Percentiles rank a stretch among this genome's conserved stretches.
These are phyloP conservation scores for Trichosporon sp. DNA, from an alignment of 1,284 basidiomycete genomes.

Conservation along the genomic window DNA sequence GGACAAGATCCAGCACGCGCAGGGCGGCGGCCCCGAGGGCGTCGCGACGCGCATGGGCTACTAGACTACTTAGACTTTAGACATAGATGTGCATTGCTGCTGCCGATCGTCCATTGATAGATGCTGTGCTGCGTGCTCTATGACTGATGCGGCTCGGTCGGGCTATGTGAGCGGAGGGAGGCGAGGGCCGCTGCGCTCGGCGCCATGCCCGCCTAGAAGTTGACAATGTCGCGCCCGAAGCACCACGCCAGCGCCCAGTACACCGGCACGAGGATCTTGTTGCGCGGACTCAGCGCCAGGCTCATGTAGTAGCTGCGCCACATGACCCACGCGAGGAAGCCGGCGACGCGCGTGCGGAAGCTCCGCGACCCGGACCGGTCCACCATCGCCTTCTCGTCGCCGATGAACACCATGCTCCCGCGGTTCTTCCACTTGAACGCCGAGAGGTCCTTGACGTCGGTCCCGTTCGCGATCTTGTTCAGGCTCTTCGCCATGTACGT, in stretches of 20 bases:
- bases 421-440: conserved; percentile 66
- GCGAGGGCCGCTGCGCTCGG: background rate
- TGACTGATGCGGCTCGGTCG: too few relatives aligned
- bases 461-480: conserved; percentile 58
- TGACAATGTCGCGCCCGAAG: conserved; percentile 72
- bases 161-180: too few relatives aligned
- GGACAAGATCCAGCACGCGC: conserved; percentile 22
- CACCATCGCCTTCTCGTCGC: conserved; percentile 70
- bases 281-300: conserved; percentile 68
- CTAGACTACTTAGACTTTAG: background rate
- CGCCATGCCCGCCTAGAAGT: conserved; percentile 61
- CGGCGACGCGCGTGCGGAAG: background rate
- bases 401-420: conserved; percentile 71
- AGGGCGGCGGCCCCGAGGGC: conserved; percentile 35
- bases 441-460: conserved; percentile 39
- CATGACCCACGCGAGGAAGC: conserved; percentile 43
- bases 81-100: too few relatives aligned
- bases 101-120: too few relatives aligned
- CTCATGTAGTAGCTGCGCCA: conserved; percentile 53
- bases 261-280: conserved; percentile 67
- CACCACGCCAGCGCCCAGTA: conserved; percentile 58
- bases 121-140: too few relatives aligned
- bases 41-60: conserved; percentile 36
- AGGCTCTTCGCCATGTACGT: conserved; percentile 66
- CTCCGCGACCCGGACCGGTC: conserved; percentile 59